Base-by-base conservation (phyloP, 2,329 filamentous ascomycete species). In the Ascochyta fabae region DNA sequence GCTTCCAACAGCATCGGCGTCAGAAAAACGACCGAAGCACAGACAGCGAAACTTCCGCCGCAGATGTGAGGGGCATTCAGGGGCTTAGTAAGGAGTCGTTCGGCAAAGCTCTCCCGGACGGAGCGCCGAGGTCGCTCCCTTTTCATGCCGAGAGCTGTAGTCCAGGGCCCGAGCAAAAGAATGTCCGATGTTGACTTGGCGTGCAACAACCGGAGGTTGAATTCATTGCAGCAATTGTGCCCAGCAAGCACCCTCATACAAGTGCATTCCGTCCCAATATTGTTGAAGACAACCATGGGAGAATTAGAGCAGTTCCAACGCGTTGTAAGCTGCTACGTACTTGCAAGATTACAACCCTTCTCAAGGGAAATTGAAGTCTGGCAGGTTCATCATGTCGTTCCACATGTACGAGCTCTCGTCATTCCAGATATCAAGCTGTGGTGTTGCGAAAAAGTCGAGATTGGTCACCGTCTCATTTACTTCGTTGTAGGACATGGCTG, bases 401-500 rank as follows among this genome's bases (percentile, higher is more conserved):
- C 69, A 74, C 46, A 62, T 60, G 22, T 71, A 63, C 8, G 65
- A 60, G 44, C 67, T 69, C 4, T 61, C 80, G 42, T 88, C 84
- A 35, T 87, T 84, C 75, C 85, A 82, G 8, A 88, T 76, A 58
- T 84, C 82, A 6, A 81, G 80, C 53, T 85, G 79, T 3, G 78
- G 80, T 1, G 81, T 78, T 16, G 85, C 83, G 58, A 88, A 84
- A 24, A 85, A 83, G 4, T 83, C 85, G 0, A 86, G 84, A 58
- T 85, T 83, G 65, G 87, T 88, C 26, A 89, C 80, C 4, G 86
- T 85, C 60, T 88, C 85, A 5, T 85, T 81, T 42, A 89, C 87
- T 67, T 90, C 86, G 54, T 88, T 82, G 53, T 88, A 86, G 0
- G 87, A 89, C 87, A 90, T 90, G 29, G 85, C 79, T 2, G 86